Conservation (phyloP, 257 asterid species). For the Solanum tarijense region DNA sequence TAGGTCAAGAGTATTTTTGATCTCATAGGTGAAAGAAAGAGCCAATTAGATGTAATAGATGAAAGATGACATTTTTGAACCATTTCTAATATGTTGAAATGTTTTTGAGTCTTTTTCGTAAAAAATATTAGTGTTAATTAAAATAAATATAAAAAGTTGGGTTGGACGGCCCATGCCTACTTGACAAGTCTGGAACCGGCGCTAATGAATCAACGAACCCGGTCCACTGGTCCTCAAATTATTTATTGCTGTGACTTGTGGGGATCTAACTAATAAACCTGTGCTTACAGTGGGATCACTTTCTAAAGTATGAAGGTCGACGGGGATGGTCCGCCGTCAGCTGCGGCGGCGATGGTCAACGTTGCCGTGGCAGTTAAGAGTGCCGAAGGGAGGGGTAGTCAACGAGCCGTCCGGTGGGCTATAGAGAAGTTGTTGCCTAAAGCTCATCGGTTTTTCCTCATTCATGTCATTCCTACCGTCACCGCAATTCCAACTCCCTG, state of each 20-base stretch:
- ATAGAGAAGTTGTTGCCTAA: constrained; percentile 41
- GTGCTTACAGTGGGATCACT: neutral
- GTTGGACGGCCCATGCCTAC: neutral
- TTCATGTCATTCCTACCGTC: constrained; percentile 64
- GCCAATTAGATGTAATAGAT: no score
- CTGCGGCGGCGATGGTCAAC: neutral
- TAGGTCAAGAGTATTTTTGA: neutral
- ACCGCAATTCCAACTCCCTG: constrained; percentile 62
- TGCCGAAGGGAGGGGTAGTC: constrained; percentile 60
- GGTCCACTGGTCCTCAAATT: neutral
- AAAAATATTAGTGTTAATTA: neutral
- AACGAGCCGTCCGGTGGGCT: constrained; percentile 74
- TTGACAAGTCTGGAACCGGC: neutral
- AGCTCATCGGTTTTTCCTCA: constrained; percentile 39
- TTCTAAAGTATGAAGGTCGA: neutral
- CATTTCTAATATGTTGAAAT: neutral
- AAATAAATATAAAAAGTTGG: neutral
- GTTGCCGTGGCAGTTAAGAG: constrained; percentile 82
- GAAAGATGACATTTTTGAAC: neutral
- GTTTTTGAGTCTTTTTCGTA: no score
- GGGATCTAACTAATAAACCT: neutral
- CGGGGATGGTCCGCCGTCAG: neutral
- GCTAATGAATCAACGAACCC: neutral
- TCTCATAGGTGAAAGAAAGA: neutral
- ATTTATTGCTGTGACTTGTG: neutral